Percentiles rank a stretch among this genome's conserved stretches.
These are phyloP conservation scores for Cyclostephanos invisitatus DNA, from an alignment of 108 stramenopile genomes.

Conservation along the genomic window DNA sequence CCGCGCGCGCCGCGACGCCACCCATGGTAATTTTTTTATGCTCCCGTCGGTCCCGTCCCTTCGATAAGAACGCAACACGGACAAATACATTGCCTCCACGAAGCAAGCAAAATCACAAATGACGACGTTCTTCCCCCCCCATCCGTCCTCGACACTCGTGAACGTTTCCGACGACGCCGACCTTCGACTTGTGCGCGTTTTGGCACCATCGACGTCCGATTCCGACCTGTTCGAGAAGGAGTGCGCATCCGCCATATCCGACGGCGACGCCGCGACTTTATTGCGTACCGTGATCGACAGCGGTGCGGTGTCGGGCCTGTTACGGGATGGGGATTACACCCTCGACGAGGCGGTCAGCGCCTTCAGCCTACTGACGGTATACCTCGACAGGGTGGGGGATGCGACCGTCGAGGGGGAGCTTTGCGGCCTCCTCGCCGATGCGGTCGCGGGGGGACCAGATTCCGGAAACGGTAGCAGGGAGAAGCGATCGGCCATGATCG, in stretches of 20 bases:
- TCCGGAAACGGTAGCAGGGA: conserved; percentile 9
- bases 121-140: conserved; percentile 24
- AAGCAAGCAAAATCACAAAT: conserved; percentile 6
- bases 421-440: conserved; percentile 48
- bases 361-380: conserved; percentile 67
- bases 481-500: conserved; percentile 43
- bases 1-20: too few relatives aligned
- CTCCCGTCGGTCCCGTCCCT: too few relatives aligned
- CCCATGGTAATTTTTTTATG: too few relatives aligned
- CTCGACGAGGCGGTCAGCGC: conserved; percentile 70
- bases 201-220: conserved; percentile 45
- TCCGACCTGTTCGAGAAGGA: conserved; percentile 39
- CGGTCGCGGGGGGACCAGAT: conserved; percentile 26
- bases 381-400: conserved; percentile 59
- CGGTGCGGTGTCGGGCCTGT: conserved; percentile 58
- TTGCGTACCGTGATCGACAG: conserved; percentile 60
- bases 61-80: too few relatives aligned
- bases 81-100: not conserved
- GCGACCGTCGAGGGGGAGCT: conserved; percentile 22
- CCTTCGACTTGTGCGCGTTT: conserved; percentile 68
- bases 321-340: conserved; percentile 15
- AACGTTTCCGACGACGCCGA: conserved; percentile 85
- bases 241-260: conserved; percentile 56
- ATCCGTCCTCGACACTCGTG: conserved; percentile 77
- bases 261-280: conserved; percentile 66